These are phyloP conservation scores for Microstegium vimineum DNA, from an alignment of 176 grass and related monocot species.

Conservation along the genomic window DNA sequence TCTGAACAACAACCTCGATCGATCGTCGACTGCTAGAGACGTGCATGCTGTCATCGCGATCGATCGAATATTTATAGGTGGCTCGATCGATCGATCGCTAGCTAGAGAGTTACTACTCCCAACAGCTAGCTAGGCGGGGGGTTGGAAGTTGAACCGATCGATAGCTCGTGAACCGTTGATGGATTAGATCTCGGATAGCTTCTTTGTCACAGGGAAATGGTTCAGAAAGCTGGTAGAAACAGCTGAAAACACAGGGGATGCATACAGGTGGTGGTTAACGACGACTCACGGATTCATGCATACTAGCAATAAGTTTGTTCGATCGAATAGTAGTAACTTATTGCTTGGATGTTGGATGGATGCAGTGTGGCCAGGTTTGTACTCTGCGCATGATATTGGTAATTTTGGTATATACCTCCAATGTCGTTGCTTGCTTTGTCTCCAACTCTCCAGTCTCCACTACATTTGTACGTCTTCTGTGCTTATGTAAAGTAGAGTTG, in stretches of 20 bases:
- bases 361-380: background rate
- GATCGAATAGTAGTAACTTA: no score
- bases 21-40: background rate
- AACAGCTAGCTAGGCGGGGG: background rate
- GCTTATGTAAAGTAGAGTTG: background rate
- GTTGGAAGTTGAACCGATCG: background rate
- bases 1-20: background rate
- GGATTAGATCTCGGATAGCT: no score
- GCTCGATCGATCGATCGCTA: no score
- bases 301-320: background rate
- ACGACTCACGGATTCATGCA: background rate
- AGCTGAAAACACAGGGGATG: background rate
- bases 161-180: slow-evolving; percentile 27
- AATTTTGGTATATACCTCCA: no score
- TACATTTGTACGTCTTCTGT: background rate
- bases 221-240: background rate
- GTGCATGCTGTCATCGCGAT: background rate
- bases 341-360: background rate
- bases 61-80: background rate
- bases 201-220: slow-evolving; percentile 9
- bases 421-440: background rate
- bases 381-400: background rate
- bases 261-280: slow-evolving; percentile 9
- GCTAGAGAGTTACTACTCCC: background rate
- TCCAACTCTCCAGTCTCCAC: no score